phyloP scores from a whole-genome alignment of 192 early-diverging fungal genomes.

The Phlyctochytrium bullatum region DNA sequence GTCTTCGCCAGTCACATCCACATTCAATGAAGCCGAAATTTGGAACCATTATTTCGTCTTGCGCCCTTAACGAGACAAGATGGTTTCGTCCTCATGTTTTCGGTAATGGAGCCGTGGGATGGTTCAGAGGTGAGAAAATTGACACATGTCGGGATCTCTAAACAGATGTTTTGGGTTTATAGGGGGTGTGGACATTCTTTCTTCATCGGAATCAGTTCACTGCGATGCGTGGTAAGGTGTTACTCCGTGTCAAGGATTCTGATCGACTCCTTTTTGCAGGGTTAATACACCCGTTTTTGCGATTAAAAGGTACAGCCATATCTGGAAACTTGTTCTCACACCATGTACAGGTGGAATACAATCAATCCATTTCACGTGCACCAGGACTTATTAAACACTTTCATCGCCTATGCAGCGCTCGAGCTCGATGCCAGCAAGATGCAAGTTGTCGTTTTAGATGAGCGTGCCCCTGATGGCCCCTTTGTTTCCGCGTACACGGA shows the following conservation, averaged over 20 bases:
- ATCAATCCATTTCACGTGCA: constrained; percentile 1
- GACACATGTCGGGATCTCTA: no score
- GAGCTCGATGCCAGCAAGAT: neutral
- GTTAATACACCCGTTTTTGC: no score
- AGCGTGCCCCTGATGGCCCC: neutral
- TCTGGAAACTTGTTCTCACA: no score
- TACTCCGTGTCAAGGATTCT: no score
- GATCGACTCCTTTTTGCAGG: no score
- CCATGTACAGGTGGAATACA: neutral
- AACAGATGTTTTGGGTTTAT: no score
- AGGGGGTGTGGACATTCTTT: no score
- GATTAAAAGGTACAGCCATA: no score
- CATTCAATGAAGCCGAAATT: constrained; percentile 5
- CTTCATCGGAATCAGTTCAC: no score
- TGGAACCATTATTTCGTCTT: constrained; percentile 8
- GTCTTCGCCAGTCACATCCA: no score
- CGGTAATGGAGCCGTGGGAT: constrained; percentile 24
- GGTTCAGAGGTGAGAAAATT: constrained; percentile 19
- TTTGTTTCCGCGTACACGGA: neutral
- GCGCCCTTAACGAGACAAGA: constrained; percentile 9
- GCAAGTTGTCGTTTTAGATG: neutral
- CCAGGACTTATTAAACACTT: constrained; percentile 4
- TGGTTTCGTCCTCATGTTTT: constrained; percentile 16
- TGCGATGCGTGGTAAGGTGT: no score
- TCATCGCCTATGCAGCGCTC: neutral